Base-by-base conservation (phyloP, 345 rosid genomes). In the Eucalyptus shirleyi region DNA sequence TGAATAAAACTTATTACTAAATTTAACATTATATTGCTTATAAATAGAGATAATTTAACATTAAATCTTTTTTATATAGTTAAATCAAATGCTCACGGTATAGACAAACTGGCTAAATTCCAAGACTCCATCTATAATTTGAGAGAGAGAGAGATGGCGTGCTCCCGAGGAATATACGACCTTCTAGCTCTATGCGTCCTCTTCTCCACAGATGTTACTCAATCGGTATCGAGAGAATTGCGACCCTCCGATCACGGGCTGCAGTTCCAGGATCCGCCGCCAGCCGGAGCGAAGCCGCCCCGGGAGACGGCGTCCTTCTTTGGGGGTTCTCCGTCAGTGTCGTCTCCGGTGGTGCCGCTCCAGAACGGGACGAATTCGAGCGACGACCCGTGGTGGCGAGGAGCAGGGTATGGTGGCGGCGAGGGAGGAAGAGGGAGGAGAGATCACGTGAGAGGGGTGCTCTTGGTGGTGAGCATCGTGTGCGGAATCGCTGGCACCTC, bases 231-330 rank as follows among this genome's bases (percentile, higher is more conserved):
- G 55, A 56, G 91, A 40, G 91, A 86, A 17, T 80, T 88, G 83
- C 91, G 90, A 6, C 91, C 90, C 6, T 88, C 91, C 87, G 91
- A 90, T 50, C 91, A 90, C 56, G 91, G 91, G 80, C 88, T 90
- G 40, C 81, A 56, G 80, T 90, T 87, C 90, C 91, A 90, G 88
- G 85, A 85, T 32, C 89, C 88, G 37, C 51, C 87, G 14, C 34
- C 50, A 8, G 59, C 50, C 6, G 86, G 88, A 9, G 59, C 77
- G 45, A 65, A 77, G 32, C 88, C 86, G 21, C 69, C 90, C 42
- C 51, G 44, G 50, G 88, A 55, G 87, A 56, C 59, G 89, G 26
- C 42, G 40, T 88, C 90, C 42, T 90, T 90, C 91, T 89, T 89
- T 44, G 91, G 89, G 19, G 62, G 62, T 5, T 23, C 62, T 56